Conservation (phyloP, 768 basidiomycete species). For the Porphyrellus cyaneotinctus region DNA sequence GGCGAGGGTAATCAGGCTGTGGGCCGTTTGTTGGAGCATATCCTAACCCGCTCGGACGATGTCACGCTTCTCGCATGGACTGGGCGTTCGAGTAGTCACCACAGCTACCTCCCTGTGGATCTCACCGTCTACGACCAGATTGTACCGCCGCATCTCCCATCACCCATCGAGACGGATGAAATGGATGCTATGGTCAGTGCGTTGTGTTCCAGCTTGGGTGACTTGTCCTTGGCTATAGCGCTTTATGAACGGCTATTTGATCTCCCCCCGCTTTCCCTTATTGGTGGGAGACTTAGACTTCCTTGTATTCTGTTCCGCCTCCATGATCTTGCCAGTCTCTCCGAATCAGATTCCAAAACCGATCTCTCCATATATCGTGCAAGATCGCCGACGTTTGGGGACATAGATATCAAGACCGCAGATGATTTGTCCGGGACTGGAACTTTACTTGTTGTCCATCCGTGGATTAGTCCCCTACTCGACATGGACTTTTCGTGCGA, state of each 20-base stretch:
- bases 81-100: not conserved
- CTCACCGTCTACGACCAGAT: constrained; percentile 1
- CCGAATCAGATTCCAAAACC: not conserved
- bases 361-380: not conserved
- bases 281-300: not conserved
- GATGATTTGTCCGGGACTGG: not conserved
- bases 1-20: not conserved
- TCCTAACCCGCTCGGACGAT: constrained; percentile 3
- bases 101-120: constrained; percentile 6
- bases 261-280: not conserved
- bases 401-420: not conserved
- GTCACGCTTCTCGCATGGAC: not conserved
- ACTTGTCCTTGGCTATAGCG: not conserved
- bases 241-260: not conserved
- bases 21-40: not conserved
- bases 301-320: not conserved
- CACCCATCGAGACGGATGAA: not conserved
- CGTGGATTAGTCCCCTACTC: not conserved
- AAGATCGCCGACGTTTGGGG: not conserved
- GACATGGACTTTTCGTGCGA: not conserved
- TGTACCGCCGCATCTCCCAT: not conserved
- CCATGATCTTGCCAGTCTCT: not conserved
- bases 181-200: not conserved
- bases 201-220: not conserved
- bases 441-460: not conserved